Percentiles rank a stretch among this genome's conserved stretches.
Conservation (phyloP, 192 early-diverging fungal species). For the Haplosporangium gracile region DNA sequence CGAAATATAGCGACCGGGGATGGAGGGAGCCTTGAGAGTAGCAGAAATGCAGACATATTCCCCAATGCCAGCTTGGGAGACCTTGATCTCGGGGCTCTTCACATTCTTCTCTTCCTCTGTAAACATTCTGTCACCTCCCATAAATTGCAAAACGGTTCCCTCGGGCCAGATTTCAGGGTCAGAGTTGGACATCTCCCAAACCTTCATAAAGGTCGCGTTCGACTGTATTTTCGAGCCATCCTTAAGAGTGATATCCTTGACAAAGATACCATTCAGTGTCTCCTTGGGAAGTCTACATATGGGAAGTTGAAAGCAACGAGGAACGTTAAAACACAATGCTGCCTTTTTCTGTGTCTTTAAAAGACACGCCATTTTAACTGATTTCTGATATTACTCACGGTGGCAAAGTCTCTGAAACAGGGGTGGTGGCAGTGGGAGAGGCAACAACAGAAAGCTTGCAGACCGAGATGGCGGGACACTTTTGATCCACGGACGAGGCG, state of each 20-base stretch:
- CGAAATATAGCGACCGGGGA: conserved; percentile 70
- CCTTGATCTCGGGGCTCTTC: conserved; percentile 35
- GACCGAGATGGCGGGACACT: background rate
- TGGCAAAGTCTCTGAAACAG: background rate
- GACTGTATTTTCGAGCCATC: conserved; percentile 65
- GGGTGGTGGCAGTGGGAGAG: background rate
- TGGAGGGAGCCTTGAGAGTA: conserved; percentile 70
- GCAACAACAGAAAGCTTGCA: background rate
- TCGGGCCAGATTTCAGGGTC: conserved; percentile 71
- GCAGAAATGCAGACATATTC: conserved; percentile 66
- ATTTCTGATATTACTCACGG: background rate
- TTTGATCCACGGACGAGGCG: background rate
- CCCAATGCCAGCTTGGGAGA: conserved; percentile 62
- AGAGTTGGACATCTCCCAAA: conserved; percentile 76
- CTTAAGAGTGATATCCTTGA: conserved; percentile 75
- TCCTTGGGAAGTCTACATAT: background rate
- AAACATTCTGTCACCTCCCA: conserved; percentile 66
- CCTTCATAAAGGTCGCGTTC: conserved; percentile 69
- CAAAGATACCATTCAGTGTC: conserved; percentile 50
- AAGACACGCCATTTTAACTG: background rate
- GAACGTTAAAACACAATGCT: background rate
- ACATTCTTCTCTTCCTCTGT: conserved; percentile 44
- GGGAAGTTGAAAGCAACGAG: background rate
- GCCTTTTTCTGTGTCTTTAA: background rate
- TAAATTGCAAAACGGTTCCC: conserved; percentile 66